These are phyloP conservation scores for Sclerotinia minor DNA, from an alignment of 2,329 filamentous ascomycete genomes.

Conservation along the genomic window DNA sequence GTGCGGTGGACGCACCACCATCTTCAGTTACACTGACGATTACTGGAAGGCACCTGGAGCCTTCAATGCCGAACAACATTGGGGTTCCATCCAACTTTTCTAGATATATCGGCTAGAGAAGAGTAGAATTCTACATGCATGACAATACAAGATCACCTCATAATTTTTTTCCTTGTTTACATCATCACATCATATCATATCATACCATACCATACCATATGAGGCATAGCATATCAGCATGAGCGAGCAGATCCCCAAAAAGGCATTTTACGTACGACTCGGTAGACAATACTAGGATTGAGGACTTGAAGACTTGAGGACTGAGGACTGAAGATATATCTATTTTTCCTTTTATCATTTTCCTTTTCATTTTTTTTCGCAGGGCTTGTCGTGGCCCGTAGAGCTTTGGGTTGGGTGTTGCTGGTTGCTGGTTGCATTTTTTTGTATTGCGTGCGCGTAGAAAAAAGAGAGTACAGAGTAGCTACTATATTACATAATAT, in stretches of 20 bases:
- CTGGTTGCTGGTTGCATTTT: not conserved
- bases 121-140: not conserved
- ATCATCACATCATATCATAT: slow-evolving; percentile 7
- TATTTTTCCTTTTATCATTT: not conserved
- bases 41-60: slow-evolving; percentile 73
- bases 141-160: not conserved
- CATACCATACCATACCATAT: not conserved
- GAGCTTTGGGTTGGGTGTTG: not conserved
- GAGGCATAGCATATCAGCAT: not conserved
- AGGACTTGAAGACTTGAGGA: not conserved
- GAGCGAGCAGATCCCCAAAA: not conserved
- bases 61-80: slow-evolving; percentile 77
- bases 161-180: slow-evolving; percentile 10
- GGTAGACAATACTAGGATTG: not conserved
- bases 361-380: not conserved
- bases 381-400: not conserved
- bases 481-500: not conserved
- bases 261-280: not conserved
- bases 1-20: slow-evolving; percentile 68
- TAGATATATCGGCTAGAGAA: not conserved
- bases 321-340: too few relatives aligned
- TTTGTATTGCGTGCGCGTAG: not conserved
- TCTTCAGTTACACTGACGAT: slow-evolving; percentile 82
- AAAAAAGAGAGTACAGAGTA: too few relatives aligned
- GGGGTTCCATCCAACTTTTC: slow-evolving; percentile 53